These are phyloP conservation scores for Phaeosphaeria sp. DNA, from an alignment of 2,329 filamentous ascomycete species.

Conservation along the genomic window DNA sequence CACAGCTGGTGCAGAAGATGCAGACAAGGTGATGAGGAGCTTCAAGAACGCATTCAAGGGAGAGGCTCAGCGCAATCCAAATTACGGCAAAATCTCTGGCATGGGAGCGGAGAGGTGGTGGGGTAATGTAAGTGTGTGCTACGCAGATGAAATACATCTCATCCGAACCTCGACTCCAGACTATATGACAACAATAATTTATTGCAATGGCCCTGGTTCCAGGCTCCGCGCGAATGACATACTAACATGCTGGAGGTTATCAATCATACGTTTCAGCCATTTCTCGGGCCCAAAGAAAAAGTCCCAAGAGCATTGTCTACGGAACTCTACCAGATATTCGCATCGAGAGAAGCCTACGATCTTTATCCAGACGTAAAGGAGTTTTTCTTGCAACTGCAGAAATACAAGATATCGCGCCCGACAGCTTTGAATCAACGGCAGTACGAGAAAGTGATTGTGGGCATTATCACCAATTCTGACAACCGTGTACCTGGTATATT, in stretches of 20 bases:
- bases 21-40: slow-evolving; percentile 33
- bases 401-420: slow-evolving; percentile 2
- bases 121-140: slow-evolving; percentile 57
- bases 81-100: slow-evolving; percentile 63
- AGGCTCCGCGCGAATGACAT: neutral
- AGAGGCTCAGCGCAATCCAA: slow-evolving; percentile 59
- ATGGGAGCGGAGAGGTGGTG: slow-evolving; percentile 65
- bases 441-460: slow-evolving; percentile 56
- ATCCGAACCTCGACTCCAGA: neutral
- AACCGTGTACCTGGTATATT: slow-evolving; percentile 64
- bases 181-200: neutral
- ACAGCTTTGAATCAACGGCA: slow-evolving; percentile 28
- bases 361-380: slow-evolving; percentile 56
- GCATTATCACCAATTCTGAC: slow-evolving; percentile 70
- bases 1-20: slow-evolving; percentile 47
- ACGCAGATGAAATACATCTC: neutral
- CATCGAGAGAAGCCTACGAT: slow-evolving; percentile 60
- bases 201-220: neutral
- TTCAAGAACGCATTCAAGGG: slow-evolving; percentile 56
- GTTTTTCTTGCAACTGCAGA: slow-evolving; percentile 54
- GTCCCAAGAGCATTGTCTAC: slow-evolving; percentile 57
- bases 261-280: slow-evolving; percentile 52
- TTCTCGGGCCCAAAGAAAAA: slow-evolving; percentile 33
- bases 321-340: slow-evolving; percentile 61
- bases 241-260: slow-evolving; percentile 56